phyloP scores from a whole-genome alignment of 2,329 filamentous ascomycete species.

The Dothiorella sarmentorum region DNA sequence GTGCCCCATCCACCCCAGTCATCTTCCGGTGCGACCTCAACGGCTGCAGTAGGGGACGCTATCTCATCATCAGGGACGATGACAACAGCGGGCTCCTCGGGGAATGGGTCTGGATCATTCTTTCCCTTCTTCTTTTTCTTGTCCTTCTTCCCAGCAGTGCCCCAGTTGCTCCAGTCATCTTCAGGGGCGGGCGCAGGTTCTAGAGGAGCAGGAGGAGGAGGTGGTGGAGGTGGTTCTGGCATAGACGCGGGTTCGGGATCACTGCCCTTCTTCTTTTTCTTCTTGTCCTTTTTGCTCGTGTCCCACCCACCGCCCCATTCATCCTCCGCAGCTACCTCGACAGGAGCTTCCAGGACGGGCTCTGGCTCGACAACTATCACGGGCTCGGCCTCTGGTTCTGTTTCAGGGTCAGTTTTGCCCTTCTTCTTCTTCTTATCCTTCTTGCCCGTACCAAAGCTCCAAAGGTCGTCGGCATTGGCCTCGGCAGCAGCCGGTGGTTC shows the following conservation, averaged over 20 bases:
- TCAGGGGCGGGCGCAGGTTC: slow-evolving; percentile 24
- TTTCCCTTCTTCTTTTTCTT: slow-evolving; percentile 28
- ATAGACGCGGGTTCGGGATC: background rate
- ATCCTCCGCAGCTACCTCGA: background rate
- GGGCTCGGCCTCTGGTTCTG: background rate
- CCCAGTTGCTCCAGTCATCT: slow-evolving; percentile 23
- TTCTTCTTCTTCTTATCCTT: slow-evolving; percentile 21
- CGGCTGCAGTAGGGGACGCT: background rate
- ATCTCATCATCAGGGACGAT: background rate
- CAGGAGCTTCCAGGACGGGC: background rate
- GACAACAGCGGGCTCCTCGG: slow-evolving; percentile 3
- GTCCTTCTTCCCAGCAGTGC: slow-evolving; percentile 22
- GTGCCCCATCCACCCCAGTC: background rate
- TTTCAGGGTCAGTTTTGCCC: slow-evolving; percentile 6
- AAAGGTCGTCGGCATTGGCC: slow-evolving; percentile 16
- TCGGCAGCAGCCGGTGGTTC: slow-evolving; percentile 24
- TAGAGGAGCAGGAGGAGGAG: slow-evolving; percentile 21
- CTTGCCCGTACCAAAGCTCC: background rate
- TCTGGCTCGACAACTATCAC: slow-evolving; percentile 1
- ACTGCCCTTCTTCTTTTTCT: slow-evolving; percentile 47
- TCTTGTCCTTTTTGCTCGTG: slow-evolving; percentile 35
- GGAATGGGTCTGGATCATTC: background rate
- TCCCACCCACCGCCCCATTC: slow-evolving; percentile 11
- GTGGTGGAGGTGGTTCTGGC: slow-evolving; percentile 25
- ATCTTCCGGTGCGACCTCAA: background rate